Evolutionary conservation across 257 asterid genomes (phyloP).

Genomic region (Petunia axillaris): DNA sequence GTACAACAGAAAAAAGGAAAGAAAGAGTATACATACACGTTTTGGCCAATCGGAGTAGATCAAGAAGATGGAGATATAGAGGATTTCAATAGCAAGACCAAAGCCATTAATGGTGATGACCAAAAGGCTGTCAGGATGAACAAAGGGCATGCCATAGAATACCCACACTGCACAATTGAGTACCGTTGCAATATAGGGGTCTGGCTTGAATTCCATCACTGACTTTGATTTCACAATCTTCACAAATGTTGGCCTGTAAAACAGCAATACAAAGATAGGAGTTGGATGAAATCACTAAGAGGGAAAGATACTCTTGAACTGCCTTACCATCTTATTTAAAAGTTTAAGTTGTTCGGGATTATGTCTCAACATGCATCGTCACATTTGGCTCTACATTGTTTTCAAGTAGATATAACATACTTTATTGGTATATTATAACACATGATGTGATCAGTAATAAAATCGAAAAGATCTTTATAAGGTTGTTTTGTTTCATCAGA

Average conservation of each 20-base stretch:
- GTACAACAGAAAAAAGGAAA: not conserved
- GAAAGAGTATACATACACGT: slow-evolving; percentile 39
- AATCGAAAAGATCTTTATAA: no score
- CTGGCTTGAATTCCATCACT: slow-evolving; percentile 53
- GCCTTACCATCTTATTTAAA: no score
- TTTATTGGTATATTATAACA: no score
- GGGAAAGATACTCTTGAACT: no score
- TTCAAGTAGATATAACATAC: no score
- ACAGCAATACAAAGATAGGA: not conserved
- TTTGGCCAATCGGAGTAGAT: slow-evolving; percentile 56
- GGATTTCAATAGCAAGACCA: slow-evolving; percentile 47
- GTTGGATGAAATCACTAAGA: no score
- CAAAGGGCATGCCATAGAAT: slow-evolving; percentile 72
- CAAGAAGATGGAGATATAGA: slow-evolving; percentile 49
- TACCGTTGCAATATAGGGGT: slow-evolving; percentile 56
- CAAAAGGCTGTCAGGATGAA: slow-evolving; percentile 60
- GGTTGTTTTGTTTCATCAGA: no score
- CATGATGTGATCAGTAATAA: no score
- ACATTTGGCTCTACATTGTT: no score
- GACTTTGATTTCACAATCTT: slow-evolving; percentile 53
- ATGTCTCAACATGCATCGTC: no score
- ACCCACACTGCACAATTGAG: slow-evolving; percentile 70
- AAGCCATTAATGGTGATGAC: slow-evolving; percentile 66
- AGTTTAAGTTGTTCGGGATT: no score
- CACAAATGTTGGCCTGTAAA: slow-evolving; percentile 49